phyloP scores from a whole-genome alignment of 1,284 basidiomycete species.

The Microbotryum saponariae region DNA sequence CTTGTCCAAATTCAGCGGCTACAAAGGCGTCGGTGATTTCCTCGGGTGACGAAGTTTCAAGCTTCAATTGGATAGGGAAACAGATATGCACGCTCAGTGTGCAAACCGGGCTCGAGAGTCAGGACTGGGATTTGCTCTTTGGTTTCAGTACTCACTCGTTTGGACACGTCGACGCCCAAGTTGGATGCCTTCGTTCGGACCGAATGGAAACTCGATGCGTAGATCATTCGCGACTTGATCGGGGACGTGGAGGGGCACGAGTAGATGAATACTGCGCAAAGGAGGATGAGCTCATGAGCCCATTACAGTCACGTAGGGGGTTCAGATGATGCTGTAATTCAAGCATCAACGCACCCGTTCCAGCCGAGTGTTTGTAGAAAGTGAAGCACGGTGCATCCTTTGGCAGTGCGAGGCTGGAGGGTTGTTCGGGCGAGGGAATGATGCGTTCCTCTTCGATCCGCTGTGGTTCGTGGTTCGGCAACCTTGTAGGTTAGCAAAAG shows the following conservation, averaged over 20 bases:
- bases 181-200: conserved; percentile 55
- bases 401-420: conserved; percentile 10
- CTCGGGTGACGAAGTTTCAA: conserved; percentile 71
- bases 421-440: conserved; percentile 15
- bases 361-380: conserved; percentile 17
- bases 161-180: conserved; percentile 42
- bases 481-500: too few species aligned
- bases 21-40: conserved; percentile 63
- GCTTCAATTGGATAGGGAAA: conserved; percentile 51
- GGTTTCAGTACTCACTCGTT: conserved; percentile 21
- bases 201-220: conserved; percentile 59
- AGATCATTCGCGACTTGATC: conserved; percentile 76
- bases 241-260: conserved; percentile 71
- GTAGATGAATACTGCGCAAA: conserved; percentile 66
- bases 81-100: not conserved
- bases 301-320: not conserved
- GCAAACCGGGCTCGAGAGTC: not conserved
- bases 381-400: conserved; percentile 13
- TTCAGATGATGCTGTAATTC: too few species aligned
- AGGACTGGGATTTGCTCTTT: conserved; percentile 1
- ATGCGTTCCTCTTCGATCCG: conserved; percentile 10
- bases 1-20: conserved; percentile 50
- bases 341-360: conserved; percentile 5
- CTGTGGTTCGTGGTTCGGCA: not conserved
- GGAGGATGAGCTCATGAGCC: not conserved